Conservation (phyloP, 1,139 yeast species). For the Scheffersomyces parashehatae region DNA sequence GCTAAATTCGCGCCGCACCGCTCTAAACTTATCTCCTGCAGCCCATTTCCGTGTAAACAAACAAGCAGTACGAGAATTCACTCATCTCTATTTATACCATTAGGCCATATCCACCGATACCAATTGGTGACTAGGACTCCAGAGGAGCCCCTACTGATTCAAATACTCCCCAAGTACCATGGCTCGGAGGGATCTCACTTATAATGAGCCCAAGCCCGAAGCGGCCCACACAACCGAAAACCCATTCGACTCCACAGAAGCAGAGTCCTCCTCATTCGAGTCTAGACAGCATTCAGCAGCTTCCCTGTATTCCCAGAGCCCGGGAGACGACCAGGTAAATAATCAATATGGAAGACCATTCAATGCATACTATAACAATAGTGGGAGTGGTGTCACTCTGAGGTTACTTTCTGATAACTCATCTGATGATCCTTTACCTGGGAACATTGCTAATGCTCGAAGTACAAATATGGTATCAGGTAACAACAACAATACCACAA, state of each 20-base stretch:
- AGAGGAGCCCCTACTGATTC: too few species aligned
- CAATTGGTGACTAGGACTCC: too few species aligned
- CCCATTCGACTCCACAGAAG: conserved; percentile 15
- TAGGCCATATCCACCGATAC: too few species aligned
- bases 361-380: conserved; percentile 44
- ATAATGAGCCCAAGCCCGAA: conserved; percentile 21
- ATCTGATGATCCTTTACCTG: conserved; percentile 20
- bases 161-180: conserved; percentile 9
- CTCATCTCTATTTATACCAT: too few species aligned
- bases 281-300: conserved; percentile 14
- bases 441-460: neutral
- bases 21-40: too few species aligned
- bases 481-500: conserved; percentile 1
- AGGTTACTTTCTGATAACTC: conserved; percentile 35
- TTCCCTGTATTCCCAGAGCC: conserved; percentile 9
- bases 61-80: too few species aligned
- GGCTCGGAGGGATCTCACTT: conserved; percentile 40
- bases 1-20: too few species aligned
- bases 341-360: conserved; percentile 40
- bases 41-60: too few species aligned
- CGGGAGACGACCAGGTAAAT: conserved; percentile 21
- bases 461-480: too few species aligned
- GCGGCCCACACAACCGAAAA: conserved; percentile 2
- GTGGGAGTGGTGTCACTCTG: conserved; percentile 38
- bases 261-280: conserved; percentile 10